Evolutionary conservation across 192 early-diverging fungal species (phyloP), one percentile per base, ranked within the genome.

Genomic region (Chytriomyces confervae): DNA sequence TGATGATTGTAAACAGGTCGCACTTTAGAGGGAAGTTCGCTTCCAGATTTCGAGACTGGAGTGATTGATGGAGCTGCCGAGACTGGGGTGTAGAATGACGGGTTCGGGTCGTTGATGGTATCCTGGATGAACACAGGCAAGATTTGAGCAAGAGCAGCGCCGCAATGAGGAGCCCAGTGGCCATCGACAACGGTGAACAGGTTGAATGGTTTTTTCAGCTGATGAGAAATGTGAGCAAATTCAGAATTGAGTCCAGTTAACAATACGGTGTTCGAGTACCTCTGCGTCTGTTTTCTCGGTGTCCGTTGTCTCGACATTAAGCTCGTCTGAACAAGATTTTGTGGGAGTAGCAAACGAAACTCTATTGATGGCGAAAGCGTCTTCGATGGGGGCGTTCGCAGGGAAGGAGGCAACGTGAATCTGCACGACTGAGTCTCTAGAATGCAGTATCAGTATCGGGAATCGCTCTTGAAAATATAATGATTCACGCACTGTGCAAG

Each of bases 101-200:
- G 66, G n/a, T 46, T 47, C 2, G 66, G 27, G 44, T 67, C 66
- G 27, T 10, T 47, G 18, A 71, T 24, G 7, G 69, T 60, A 24
- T 71, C 69, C 69, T 71, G 69, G 50, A 71, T 57, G 43, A 71
- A 71, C 13, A 71, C 69, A 7, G 69, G 69, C 69, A 71, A 24
- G 23, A 71, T 50, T 24, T 71, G 50, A 18, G 49, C 7, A 11
- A 71, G 69, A 11, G 69, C 69, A 16, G 16, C 18, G 8, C 24
- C 20, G 50, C 69, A 71, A 24, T 71, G 69, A 7, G 69, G 69
- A 13, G 69, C 69, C 69, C 69, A 71, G 69, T 71, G 69, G 7
- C 69, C 69, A 50, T 71, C 69, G 24, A 48, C 23, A 8, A 71
- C 69, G 29, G 69, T 9, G 27, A 71, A 50, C 18, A 71, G 47